A percentile compares a stretch with the other conserved stretches of the same genome.
phyloP scores from a whole-genome alignment of 805 yeast species.

The Schwanniomyces vanrijiae region DNA sequence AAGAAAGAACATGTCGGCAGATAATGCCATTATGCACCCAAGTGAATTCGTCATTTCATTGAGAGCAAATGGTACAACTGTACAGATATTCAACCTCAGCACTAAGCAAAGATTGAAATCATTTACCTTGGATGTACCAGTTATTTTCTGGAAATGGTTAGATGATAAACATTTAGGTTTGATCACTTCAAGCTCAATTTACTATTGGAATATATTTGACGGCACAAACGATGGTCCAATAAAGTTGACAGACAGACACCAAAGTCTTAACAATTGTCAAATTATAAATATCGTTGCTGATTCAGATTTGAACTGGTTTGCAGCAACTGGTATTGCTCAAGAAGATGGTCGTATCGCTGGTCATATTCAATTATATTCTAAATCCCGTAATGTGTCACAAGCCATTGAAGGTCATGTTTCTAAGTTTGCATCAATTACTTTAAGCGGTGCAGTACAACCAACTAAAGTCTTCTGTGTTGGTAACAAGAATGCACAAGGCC shows the following conservation, averaged over 20 bases:
- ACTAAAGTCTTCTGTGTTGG: conserved; percentile 93
- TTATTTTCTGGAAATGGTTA: conserved; percentile 95
- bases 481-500: conserved; percentile 73
- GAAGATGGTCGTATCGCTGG: conserved; percentile 95
- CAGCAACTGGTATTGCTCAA: conserved; percentile 91
- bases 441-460: conserved; percentile 70
- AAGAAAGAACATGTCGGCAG: conserved; percentile 94
- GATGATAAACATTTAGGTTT: conserved; percentile 71
- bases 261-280: conserved; percentile 74
- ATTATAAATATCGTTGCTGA: conserved; percentile 88
- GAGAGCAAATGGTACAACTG: conserved; percentile 93
- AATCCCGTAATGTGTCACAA: conserved; percentile 88
- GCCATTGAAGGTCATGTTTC: conserved; percentile 98
- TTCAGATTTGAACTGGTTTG: conserved; percentile 84
- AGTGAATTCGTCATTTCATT: conserved; percentile 83
- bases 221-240: conserved; percentile 77
- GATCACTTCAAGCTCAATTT: conserved; percentile 74
- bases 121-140: conserved; percentile 81
- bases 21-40: conserved; percentile 96
- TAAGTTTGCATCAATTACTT: conserved; percentile 71
- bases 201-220: conserved; percentile 82
- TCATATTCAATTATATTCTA: conserved; percentile 88
- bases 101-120: conserved; percentile 88
- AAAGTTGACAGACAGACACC: conserved; percentile 80
- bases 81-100: conserved; percentile 89